Evolutionary conservation across 2,329 filamentous ascomycete species (phyloP), one percentile per base, ranked within the genome.

Genomic region (Alternaria sp.): DNA sequence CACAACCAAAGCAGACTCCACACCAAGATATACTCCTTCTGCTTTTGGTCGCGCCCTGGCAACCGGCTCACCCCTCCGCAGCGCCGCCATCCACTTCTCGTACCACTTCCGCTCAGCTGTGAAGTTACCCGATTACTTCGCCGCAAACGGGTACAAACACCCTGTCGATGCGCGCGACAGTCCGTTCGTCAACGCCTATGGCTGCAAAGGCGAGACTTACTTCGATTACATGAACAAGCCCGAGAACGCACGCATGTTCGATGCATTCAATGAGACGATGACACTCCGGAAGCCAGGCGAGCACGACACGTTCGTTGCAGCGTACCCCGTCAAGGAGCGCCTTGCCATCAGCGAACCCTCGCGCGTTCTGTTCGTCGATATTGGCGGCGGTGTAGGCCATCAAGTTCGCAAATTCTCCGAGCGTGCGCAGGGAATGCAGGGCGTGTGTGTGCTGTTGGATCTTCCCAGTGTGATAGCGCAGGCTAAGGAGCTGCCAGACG

Each of bases 221-320:
- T 79, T 75, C 20, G 70, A 73, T 4, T 76, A 64, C 64, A 36
- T 79, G 5, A 41, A 41, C 12, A 44, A 20, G 9, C 57, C 44
- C 3, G 58, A 65, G 4, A 61, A 72, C 2, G 69, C 68, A 2
- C 51, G 38, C 2, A 45, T 60, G 3, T 66, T 68, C 28, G 28
- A 58, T 12, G 71, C 62, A 2, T 78, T 78, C 63, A 77, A 79
- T 56, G 55, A 52, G 1, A 64, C 65, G 1, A 78, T 79, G 75
- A 62, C 40, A 10, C 38, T 68, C 38, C 50, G 54, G 25, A 50
- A 49, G 28, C 45, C 45, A 49, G 45, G 45, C 20, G 46, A 59
- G 34, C 11, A 40, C n/a, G 27, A 57, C 40, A 62, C 27, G 1
- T 73, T 67, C 34, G 64, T 62, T 7, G 48, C 57, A 2, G 41